Percentiles rank a stretch among this genome's conserved stretches.
Conservation (phyloP, 2,329 filamentous ascomycete species). For the Capronia epimyces region DNA sequence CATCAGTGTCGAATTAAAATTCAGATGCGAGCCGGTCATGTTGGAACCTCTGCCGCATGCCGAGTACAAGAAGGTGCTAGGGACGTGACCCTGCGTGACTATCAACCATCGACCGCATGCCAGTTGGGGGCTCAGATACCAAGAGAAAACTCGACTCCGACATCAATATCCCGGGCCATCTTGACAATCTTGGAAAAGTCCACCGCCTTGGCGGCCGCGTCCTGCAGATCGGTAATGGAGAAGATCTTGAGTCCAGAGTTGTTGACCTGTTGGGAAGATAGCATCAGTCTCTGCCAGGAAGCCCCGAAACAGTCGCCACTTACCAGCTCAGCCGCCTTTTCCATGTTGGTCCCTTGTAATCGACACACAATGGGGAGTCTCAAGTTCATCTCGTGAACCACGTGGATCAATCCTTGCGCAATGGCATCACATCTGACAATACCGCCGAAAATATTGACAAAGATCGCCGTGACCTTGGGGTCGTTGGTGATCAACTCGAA, state of each 20-base stretch:
- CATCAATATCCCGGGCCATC: slow-evolving; percentile 95
- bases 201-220: slow-evolving; percentile 92
- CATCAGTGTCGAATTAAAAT: not conserved
- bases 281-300: not conserved
- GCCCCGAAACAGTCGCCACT: slow-evolving; percentile 34
- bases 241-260: slow-evolving; percentile 99
- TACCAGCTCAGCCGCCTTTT: slow-evolving; percentile 76
- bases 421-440: slow-evolving; percentile 98
- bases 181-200: slow-evolving; percentile 99
- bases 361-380: slow-evolving; percentile 94
- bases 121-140: slow-evolving; percentile 60
- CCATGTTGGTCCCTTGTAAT: slow-evolving; percentile 97
- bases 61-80: not conserved
- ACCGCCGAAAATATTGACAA: slow-evolving; percentile 99
- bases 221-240: slow-evolving; percentile 97
- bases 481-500: slow-evolving; percentile 99
- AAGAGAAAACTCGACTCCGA: slow-evolving; percentile 89
- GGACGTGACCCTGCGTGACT: slow-evolving; percentile 10
- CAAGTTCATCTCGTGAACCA: slow-evolving; percentile 89
- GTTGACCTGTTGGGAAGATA: slow-evolving; percentile 61
- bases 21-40: not conserved
- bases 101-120: slow-evolving; percentile 21
- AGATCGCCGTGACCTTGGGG: slow-evolving; percentile 96
- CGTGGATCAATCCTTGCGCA: slow-evolving; percentile 90
- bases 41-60: not conserved